Base-by-base conservation (phyloP, 139 green algal species). In the Astrephomene gubernaculifera region DNA sequence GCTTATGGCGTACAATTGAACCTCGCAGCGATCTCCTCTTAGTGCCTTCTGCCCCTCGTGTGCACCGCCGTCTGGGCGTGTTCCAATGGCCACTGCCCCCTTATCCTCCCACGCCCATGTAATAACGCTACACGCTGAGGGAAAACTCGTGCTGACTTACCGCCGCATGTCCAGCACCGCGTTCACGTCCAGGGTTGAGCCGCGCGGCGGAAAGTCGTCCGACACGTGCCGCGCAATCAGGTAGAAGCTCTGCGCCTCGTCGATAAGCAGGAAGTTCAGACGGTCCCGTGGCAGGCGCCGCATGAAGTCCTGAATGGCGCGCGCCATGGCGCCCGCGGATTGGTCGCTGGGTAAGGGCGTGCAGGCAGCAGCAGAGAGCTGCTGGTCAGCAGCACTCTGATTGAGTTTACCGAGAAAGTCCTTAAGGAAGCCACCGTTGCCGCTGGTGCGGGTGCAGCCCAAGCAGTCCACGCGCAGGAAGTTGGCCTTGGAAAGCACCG, bases 161-260 rank as follows among this genome's bases (percentile, higher is more conserved):
- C 45, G 49, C 49, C 71, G 71, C 71, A 80, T 80, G 49, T 80
- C 21, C 71, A 14, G 31, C 49, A 80, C 33, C 49, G 45, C 71
- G 14, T 21, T 24, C 45, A 45, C 5, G 71, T 80, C 71, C 45
- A 80, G 71, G 71, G 33, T 39, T 39, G 43, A 17, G 70, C 70
- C 44, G 44, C n/a, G 29, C 29, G n/a, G n/a, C 5, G n/a, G 8
- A n/a, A 31, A 4, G 22, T 53, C 49, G 33, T 12, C 74, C 36
- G 54, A 70, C 36, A 53, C 73, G 36, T 24, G 53, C 36, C 36
- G 54, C 53, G 54, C 54, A 36, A 82, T 17, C 74, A 69, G 72
- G 72, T 81, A 81, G 27, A 70, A 43, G 36, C 33, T 81, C 35
- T 81, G 72, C 72, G 52, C 72, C 72, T 81, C 72, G 52, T 81